phyloP scores from a whole-genome alignment of 495 filamentous ascomycete species.

The Hypoxylon perforatum region DNA sequence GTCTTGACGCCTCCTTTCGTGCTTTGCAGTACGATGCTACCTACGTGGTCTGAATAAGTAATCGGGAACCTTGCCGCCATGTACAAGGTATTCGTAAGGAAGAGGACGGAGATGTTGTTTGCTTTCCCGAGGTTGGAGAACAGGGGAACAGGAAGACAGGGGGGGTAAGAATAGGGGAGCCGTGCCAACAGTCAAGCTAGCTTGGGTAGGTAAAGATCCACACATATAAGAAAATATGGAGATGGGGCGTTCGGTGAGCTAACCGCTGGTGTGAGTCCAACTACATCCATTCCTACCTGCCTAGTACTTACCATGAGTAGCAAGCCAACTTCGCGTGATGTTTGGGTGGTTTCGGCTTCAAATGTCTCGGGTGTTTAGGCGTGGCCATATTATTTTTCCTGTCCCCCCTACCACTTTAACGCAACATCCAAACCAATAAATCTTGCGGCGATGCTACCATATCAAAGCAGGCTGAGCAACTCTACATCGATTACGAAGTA shows the following conservation, averaged over 20 bases:
- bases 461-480: too few relatives aligned
- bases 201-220: constrained; percentile 14
- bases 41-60: constrained; percentile 24
- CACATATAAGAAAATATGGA: constrained; percentile 33
- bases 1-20: constrained; percentile 26
- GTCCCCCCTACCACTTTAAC: too few relatives aligned
- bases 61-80: constrained; percentile 28
- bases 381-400: background rate
- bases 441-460: constrained; percentile 22
- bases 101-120: constrained; percentile 6
- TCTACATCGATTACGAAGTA: too few relatives aligned
- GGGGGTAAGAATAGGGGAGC: constrained; percentile 19
- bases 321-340: constrained; percentile 2
- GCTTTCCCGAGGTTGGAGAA: constrained; percentile 32
- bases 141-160: too few relatives aligned
- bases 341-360: too few relatives aligned
- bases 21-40: constrained; percentile 12
- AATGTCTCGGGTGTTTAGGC: constrained; percentile 28
- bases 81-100: constrained; percentile 18
- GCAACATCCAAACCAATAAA: background rate
- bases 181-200: constrained; percentile 25
- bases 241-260: constrained; percentile 19
- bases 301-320: too few relatives aligned
- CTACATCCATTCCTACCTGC: background rate
- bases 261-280: constrained; percentile 28